A percentile compares a stretch with the other conserved stretches of the same genome.
These are phyloP conservation scores for Lonicera japonica DNA, from an alignment of 129 eudicot genomes.

Conservation along the genomic window DNA sequence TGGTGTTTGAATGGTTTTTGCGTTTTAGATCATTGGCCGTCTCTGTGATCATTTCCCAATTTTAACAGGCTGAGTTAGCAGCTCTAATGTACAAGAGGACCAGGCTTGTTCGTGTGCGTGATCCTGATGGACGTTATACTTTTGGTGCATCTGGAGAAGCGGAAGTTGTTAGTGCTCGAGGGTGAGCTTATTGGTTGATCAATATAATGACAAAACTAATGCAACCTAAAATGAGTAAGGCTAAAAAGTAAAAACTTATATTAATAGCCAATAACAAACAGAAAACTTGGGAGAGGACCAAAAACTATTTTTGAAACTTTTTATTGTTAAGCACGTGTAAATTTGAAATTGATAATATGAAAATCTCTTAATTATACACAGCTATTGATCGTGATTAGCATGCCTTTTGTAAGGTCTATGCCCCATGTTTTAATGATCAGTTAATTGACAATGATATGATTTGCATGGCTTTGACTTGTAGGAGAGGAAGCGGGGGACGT, in stretches of 20 bases:
- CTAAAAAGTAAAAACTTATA: too few species aligned
- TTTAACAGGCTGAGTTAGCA: slow-evolving; percentile 84
- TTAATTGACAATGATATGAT: neutral
- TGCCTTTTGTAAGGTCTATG: too few species aligned
- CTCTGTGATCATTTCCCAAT: slow-evolving; percentile 2
- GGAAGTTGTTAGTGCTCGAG: slow-evolving; percentile 97
- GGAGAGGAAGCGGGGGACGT: slow-evolving; percentile 98
- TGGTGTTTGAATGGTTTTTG: neutral
- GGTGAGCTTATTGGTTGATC: slow-evolving; percentile 43
- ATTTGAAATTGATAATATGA: too few species aligned
- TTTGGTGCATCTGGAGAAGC: slow-evolving; percentile 82
- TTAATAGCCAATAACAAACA: too few species aligned
- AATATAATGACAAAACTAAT: too few species aligned
- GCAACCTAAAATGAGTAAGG: too few species aligned
- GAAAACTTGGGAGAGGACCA: too few species aligned
- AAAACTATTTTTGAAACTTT: too few species aligned
- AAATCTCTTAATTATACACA: too few species aligned
- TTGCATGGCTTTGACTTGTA: slow-evolving; percentile 19
- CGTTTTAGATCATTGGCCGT: slow-evolving; percentile 1
- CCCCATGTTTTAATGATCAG: neutral
- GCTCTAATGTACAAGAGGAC: slow-evolving; percentile 93
- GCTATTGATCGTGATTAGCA: too few species aligned
- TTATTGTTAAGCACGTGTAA: too few species aligned
- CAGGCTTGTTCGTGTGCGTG: slow-evolving; percentile 93
- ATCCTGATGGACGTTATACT: slow-evolving; percentile 66